Evolutionary conservation across 1,284 basidiomycete species (phyloP).

Genomic region (Cystobasidium slooffiae): DNA sequence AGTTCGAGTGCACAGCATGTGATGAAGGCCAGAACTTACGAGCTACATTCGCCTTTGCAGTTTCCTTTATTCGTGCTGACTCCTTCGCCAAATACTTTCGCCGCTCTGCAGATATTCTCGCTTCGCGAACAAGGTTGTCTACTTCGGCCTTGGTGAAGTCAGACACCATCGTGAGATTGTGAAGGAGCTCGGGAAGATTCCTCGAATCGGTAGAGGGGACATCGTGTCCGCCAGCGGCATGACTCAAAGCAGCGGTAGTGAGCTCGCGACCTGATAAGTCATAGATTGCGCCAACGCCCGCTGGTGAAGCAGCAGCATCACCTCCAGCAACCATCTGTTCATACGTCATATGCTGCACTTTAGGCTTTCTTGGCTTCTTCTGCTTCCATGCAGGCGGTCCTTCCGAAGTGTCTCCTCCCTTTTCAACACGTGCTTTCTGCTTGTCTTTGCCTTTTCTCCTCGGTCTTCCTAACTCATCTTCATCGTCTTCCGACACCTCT

Average conservation of each 20-base stretch:
- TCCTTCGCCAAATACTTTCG: slow-evolving; percentile 76
- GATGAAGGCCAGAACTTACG: neutral
- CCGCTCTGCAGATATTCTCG: slow-evolving; percentile 75
- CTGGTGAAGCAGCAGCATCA: slow-evolving; percentile 55
- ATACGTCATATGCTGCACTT: slow-evolving; percentile 89
- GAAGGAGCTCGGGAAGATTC: slow-evolving; percentile 90
- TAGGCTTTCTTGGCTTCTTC: slow-evolving; percentile 71
- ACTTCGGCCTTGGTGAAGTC: slow-evolving; percentile 81
- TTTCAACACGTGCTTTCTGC: slow-evolving; percentile 60
- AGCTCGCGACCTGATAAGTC: slow-evolving; percentile 69
- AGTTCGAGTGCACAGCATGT: no score
- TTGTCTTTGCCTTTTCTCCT: slow-evolving; percentile 60
- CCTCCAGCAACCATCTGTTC: slow-evolving; percentile 75
- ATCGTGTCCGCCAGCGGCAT: slow-evolving; percentile 11
- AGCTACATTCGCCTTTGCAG: slow-evolving; percentile 60
- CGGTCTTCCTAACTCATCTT: slow-evolving; percentile 50
- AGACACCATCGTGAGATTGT: slow-evolving; percentile 86
- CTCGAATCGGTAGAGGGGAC: slow-evolving; percentile 76
- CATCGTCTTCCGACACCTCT: slow-evolving; percentile 46
- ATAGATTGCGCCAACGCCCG: slow-evolving; percentile 80
- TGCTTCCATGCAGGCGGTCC: slow-evolving; percentile 65
- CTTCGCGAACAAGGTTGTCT: slow-evolving; percentile 85
- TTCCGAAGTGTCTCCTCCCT: slow-evolving; percentile 54
- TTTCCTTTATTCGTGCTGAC: slow-evolving; percentile 68
- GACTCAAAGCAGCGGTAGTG: slow-evolving; percentile 52